phyloP scores from a whole-genome alignment of 176 grass and related monocot genomes.

The Miscanthus lutarioriparius region DNA sequence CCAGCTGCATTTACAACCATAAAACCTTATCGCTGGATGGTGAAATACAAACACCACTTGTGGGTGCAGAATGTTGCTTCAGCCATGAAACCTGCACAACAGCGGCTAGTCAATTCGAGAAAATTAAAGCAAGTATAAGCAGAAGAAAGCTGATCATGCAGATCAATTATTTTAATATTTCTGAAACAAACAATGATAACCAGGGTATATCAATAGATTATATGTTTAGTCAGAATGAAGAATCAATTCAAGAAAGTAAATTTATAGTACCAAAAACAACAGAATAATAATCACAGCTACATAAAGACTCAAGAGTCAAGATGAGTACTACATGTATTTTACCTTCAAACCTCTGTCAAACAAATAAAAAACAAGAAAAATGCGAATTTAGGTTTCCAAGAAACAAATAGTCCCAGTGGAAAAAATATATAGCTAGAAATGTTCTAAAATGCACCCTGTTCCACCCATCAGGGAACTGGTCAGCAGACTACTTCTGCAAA shows the following conservation, averaged over 20 bases:
- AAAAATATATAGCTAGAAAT: not conserved
- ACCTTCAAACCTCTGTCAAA: slow-evolving; percentile 15
- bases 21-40: slow-evolving; percentile 92
- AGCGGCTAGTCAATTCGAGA: slow-evolving; percentile 10
- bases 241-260: slow-evolving; percentile 18
- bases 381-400: not conserved
- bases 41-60: slow-evolving; percentile 89
- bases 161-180: slow-evolving; percentile 18
- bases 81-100: slow-evolving; percentile 77
- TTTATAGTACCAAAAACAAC: not conserved
- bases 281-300: not conserved
- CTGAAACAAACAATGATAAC: slow-evolving; percentile 28
- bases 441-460: not conserved
- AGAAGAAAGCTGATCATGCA: slow-evolving; percentile 7
- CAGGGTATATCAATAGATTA: slow-evolving; percentile 6
- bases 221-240: slow-evolving; percentile 1
- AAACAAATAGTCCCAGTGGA: not conserved
- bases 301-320: slow-evolving; percentile 3
- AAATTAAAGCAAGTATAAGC: slow-evolving; percentile 10
- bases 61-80: slow-evolving; percentile 98
- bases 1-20: slow-evolving; percentile 25
- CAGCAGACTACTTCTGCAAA: not conserved
- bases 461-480: not conserved
- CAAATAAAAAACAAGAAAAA: slow-evolving; percentile 9
- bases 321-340: slow-evolving; percentile 13